Evolutionary conservation across 768 basidiomycete species (phyloP).

Genomic region (Tulasnella sp.): DNA sequence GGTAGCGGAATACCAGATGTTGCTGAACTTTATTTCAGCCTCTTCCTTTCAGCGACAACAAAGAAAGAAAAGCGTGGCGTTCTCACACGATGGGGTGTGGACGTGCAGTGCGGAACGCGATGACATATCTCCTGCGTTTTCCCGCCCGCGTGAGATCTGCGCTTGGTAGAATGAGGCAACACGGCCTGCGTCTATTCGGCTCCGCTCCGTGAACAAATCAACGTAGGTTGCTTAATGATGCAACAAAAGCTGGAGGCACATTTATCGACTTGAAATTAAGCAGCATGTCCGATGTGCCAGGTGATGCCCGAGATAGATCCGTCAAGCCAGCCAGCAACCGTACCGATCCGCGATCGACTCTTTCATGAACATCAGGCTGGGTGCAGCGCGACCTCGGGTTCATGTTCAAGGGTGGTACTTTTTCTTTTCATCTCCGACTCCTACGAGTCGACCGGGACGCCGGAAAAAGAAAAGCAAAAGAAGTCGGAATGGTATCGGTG

Average conservation of each 20-base stretch:
- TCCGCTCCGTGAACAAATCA: background rate
- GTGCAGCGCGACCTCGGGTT: background rate
- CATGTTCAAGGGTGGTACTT: too few species aligned
- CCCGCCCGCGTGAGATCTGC: background rate
- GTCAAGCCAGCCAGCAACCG: background rate
- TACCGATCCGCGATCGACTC: background rate
- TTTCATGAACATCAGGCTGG: background rate
- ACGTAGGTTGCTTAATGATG: background rate
- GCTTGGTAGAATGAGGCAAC: background rate
- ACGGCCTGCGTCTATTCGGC: background rate
- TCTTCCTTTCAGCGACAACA: too few species aligned
- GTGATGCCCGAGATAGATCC: background rate
- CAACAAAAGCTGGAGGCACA: background rate
- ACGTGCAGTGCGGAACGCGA: background rate
- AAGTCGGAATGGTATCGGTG: background rate
- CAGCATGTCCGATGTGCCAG: background rate
- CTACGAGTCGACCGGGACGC: background rate
- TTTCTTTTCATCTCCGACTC: background rate
- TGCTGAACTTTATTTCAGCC: background rate
- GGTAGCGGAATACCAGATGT: background rate
- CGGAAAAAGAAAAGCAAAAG: background rate
- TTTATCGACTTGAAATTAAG: background rate
- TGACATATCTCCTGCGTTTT: background rate
- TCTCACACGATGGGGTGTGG: background rate
- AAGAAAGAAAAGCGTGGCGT: background rate